Evolutionary conservation across 768 basidiomycete species (phyloP), one percentile per base, ranked within the genome.

Genomic region (Tricholoma flavovirens): DNA sequence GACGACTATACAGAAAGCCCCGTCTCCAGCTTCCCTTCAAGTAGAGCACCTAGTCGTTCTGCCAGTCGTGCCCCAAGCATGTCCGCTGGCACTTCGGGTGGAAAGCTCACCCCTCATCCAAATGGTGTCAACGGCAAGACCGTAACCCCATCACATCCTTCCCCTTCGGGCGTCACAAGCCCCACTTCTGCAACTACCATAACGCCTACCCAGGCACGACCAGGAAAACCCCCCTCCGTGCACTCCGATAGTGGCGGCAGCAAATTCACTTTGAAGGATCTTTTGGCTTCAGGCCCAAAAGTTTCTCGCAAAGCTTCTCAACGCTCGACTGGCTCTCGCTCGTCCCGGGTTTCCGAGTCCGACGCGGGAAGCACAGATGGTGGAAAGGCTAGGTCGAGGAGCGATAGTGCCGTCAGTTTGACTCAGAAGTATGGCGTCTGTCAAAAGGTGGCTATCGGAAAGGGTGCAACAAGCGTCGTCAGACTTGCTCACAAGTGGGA

Each of bases 401-500:
- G 76, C 54, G 78, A 78, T 49, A 79, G 78, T 59, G 62, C 71
- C 9, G 67, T 67, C 46, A 80, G 78, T 57, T 63, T 80, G 60
- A 73, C 88, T 36, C 86, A 93, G 72, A 98, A 98, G 79, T 99
- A 98, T 67, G 97, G 96, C 30, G 86, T 97, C 11, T 98, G 95
- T 71, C 93, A 95, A 76, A 93, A 92, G 75, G 84, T 93, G 19
- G 95, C 96, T 11, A 97, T 99, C 60, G 96, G 96, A 36, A 97
- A 94, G 71, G 96, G 96, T 17, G 97, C 96, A n/a, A 99, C 97
- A 22, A 93, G 91, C 49, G 93, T 98, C 54, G 96, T 99, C 43
- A 78, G 93, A 46, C 81, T 99, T 15, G 96, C 95, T 42, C 97
- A 99, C 74, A 99, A 98, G 75, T 98, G 96, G 96, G 97, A 99